Evolutionary conservation across 345 rosid genomes (phyloP), one percentile per base, ranked within the genome.

Genomic region (Cochlearia excelsa): DNA sequence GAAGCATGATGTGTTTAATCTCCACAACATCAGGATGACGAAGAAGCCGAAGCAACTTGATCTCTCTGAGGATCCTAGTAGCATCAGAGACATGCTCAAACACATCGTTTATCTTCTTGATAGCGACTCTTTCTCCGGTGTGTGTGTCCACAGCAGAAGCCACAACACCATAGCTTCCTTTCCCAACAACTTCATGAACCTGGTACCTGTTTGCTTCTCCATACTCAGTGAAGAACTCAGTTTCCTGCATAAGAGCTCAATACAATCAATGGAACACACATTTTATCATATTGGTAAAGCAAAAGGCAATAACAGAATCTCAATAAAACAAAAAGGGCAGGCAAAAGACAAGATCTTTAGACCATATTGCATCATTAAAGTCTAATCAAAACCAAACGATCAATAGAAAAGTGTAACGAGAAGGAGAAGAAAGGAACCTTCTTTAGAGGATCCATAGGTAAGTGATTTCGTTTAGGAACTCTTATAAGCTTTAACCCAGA

Each of bases 81-180:
- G 99, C 97, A 66, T 93, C 99, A 66, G 99, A 93, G 39, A 93
- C 97, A 57, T 93, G 97, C 69, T 89, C 99, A 66, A 93, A 93
- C 40, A 93, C 99, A 61, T 93, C 99, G 54, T 81, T 89, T 2
- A 93, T 93, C 78, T 93, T 93, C 79, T 93, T 93, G 59, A 93
- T 87, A 7, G 99, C 99, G 41, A 93, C 91, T 80, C 68, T 80
- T 45, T 93, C 96, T 39, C 96, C 90, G 9, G 95, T 87, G 54
- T 84, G 89, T 0, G 81, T 61, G 54, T 93, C 99, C 6, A 87
- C 51, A 65, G 99, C 99, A 46, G 99, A 89, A 55, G 82, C 97
- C 23, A 93, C 99, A 62, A 93, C 87, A 58, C 99, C 99, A 46
- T 93, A 93, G 77, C 99, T 93, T 67, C 99, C 99, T 78, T 93